Evolutionary conservation across 2,329 filamentous ascomycete species (phyloP), one percentile per base, ranked within the genome.

Genomic region (Colletotrichum nymphaeae): DNA sequence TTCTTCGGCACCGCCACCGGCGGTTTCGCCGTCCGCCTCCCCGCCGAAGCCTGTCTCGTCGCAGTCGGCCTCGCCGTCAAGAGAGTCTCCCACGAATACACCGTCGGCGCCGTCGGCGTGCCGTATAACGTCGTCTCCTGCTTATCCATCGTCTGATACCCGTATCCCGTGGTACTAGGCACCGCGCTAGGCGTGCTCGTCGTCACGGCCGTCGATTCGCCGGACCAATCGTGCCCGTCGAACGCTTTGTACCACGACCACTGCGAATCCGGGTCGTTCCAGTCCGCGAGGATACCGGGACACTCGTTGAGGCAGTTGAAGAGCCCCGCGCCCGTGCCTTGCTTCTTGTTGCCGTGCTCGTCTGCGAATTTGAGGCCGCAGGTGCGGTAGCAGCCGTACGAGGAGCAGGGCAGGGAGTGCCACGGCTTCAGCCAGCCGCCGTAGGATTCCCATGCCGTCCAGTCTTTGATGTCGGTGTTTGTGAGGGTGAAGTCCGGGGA

Each of bases 291-390:
- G n/a, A 69, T 63, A 49, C 67, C 49, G 1, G 58, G 67, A 5
- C 67, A 69, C 35, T 63, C 58, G n/a, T 69, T 69, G 12, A 69
- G 58, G 24, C 67, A 69, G 32, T 69, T 11, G 67, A 24, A 69
- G 9, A 69, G 35, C 7, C 24, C 67, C 0, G 67, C 58, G 1
- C 19, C 67, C 30, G 67, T 69, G 58, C 67, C 58, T 19, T 56
- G 58, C 24, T 46, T 63, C 58, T 32, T 63, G n/a, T 69, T 69
- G 32, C 67, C 58, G 2, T 69, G 14, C 6, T 53, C 52, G 52
- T 69, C 67, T 32, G 67, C 60, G 32, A 57, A 69, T 12, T 46
- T 63, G 9, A 69, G 67, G 37, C 67, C 67, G 58, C 67, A 69
- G 19, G 58, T 63, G 59, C 67, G 58, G 59, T 14, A 69, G 59